These are phyloP conservation scores for Phaeodactylum tricornutum DNA, from an alignment of 108 stramenopile genomes.

Conservation along the genomic window DNA sequence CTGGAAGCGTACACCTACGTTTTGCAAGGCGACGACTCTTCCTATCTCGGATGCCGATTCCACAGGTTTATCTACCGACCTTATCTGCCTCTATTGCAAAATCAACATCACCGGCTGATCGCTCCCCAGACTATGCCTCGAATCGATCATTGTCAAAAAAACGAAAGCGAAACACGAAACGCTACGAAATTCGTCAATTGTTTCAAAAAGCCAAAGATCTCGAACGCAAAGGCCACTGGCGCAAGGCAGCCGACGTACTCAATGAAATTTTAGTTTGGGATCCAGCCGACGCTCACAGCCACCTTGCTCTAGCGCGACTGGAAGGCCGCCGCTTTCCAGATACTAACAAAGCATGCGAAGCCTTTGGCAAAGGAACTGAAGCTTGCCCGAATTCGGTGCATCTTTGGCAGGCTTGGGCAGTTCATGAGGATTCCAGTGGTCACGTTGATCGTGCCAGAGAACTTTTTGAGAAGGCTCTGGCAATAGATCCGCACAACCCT, in stretches of 20 bases:
- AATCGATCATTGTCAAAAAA: too few relatives aligned
- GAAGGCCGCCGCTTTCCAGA: slow-evolving; percentile 37
- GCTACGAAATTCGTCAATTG: slow-evolving; percentile 14
- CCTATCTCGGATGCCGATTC: too few relatives aligned
- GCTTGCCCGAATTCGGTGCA: slow-evolving; percentile 55
- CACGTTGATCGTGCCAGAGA: slow-evolving; percentile 32
- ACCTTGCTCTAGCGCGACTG: slow-evolving; percentile 60
- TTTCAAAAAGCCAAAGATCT: slow-evolving; percentile 38
- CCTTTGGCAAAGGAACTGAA: slow-evolving; percentile 44
- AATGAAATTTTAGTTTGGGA: slow-evolving; percentile 39
- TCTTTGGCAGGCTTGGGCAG: slow-evolving; percentile 75
- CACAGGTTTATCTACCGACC: too few relatives aligned
- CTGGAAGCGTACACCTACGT: too few relatives aligned
- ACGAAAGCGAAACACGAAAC: too few relatives aligned
- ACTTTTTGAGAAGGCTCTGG: slow-evolving; percentile 48
- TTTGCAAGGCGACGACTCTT: too few relatives aligned
- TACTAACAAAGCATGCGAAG: slow-evolving; percentile 4
- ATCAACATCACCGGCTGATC: too few relatives aligned
- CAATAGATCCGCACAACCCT: slow-evolving; percentile 53
- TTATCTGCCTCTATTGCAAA: too few relatives aligned
- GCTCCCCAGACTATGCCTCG: too few relatives aligned
- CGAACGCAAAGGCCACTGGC: slow-evolving; percentile 39
- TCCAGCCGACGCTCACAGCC: slow-evolving; percentile 52
- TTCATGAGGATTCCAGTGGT: slow-evolving; percentile 53
- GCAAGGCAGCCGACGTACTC: slow-evolving; percentile 28